Evolutionary conservation across 352 stramenopile genomes (phyloP), one percentile per base, ranked within the genome.

Genomic region (Globisporangium perplexum): DNA sequence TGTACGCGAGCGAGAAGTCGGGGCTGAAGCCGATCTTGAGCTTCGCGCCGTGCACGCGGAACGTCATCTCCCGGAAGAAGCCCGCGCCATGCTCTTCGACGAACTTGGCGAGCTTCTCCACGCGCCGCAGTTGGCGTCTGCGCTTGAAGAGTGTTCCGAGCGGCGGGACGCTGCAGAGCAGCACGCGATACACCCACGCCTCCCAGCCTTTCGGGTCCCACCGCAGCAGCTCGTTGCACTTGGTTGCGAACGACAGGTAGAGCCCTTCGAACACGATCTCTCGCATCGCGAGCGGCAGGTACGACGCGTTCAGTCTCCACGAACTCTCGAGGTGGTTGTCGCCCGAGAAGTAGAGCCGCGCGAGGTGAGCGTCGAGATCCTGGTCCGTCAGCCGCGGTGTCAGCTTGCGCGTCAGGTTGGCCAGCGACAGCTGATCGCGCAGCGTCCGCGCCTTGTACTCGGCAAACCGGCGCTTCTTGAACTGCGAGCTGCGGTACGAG

Each of bases 31-130:
- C 84, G 51, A 94, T 65, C 49, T 93, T 91, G 18, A 91, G 66
- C 50, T 86, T 71, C 31, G 76, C 83, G 18, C 80, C 77, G 54
- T 90, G 79, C 20, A 83, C 74, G 17, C 82, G 79, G 54, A 91
- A 86, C 51, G 86, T 87, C 43, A 91, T 74, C 53, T 92, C 82
- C 35, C 84, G 81, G 38, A 90, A 90, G 50, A 94, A 92, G 18
- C 84, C 72, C 7, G 72, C 74, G 17, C 79, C 78, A 51, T 83
- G 84, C 15, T 85, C 68, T 31, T 65, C 67, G 33, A 91, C 69
- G 50, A 79, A 88, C 57, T 88, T 83, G 1, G 71, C 71, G 7
- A 94, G 67, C 14, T 72, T 69, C 52, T 84, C 71, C 12, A 94
- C 78, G 6, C 78, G 71, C 49, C 69, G 39, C 26, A 90, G 65